Evolutionary conservation across 129 eudicot genomes (phyloP).

Genomic region (Apium graveolens): DNA sequence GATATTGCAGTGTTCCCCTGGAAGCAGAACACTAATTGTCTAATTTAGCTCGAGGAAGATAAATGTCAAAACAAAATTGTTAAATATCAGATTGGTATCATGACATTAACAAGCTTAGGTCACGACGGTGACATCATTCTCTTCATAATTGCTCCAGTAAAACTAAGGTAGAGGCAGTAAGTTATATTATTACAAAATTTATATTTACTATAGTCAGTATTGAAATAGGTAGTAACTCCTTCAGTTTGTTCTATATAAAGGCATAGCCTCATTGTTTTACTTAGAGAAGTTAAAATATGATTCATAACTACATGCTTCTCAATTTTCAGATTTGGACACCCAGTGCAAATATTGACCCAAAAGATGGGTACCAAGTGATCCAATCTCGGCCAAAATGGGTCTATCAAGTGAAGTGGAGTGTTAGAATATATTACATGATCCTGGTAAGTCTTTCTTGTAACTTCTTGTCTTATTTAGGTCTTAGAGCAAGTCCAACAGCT

Average conservation of each 20-base stretch:
- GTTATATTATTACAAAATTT: too few relatives aligned
- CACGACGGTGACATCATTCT: neutral
- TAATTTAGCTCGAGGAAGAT: slow-evolving; percentile 4
- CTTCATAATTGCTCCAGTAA: neutral
- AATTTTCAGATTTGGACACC: too few relatives aligned
- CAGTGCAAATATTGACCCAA: too few relatives aligned
- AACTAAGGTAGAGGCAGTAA: neutral
- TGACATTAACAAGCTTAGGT: neutral
- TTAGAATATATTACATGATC: too few relatives aligned
- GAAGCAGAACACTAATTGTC: slow-evolving; percentile 8
- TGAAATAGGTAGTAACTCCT: neutral
- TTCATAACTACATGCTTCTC: too few relatives aligned
- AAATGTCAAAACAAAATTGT: neutral
- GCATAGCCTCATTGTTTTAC: neutral
- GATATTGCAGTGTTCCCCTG: slow-evolving; percentile 69
- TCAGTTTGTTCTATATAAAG: neutral
- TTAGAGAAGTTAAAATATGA: neutral
- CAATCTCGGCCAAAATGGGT: too few relatives aligned
- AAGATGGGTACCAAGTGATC: too few relatives aligned
- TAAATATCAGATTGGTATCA: neutral
- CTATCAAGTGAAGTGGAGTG: too few relatives aligned
- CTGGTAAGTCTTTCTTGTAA: too few relatives aligned
- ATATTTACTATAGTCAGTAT: neutral
- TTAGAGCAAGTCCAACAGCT: too few relatives aligned
- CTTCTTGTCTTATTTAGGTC: too few relatives aligned